Conservation (phyloP, 306 rosid species). For the Acacia confusa region DNA sequence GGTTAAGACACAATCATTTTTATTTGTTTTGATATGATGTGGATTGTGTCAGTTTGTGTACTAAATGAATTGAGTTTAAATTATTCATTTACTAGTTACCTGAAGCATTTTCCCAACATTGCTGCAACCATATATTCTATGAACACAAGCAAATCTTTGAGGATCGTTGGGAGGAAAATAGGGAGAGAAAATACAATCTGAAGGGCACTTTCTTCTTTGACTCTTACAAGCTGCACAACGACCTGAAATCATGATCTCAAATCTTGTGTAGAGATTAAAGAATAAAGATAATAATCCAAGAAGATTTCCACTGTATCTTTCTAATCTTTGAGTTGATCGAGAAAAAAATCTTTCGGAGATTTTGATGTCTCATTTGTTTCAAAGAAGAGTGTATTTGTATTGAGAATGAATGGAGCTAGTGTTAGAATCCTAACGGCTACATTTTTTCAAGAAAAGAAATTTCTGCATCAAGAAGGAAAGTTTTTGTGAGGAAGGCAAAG, state of each 20-base stretch:
- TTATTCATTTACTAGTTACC: constrained; percentile 39
- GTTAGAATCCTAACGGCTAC: constrained; percentile 45
- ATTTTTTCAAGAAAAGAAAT: neutral
- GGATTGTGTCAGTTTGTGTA: neutral
- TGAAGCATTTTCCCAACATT: constrained; percentile 76
- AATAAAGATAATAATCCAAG: neutral
- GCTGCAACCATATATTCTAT: constrained; percentile 73
- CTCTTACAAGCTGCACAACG: constrained; percentile 81
- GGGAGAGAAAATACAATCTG: constrained; percentile 74
- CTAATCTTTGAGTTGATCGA: constrained; percentile 10
- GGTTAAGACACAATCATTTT: neutral
- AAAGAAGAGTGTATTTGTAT: constrained; percentile 15
- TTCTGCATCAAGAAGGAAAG: constrained; percentile 19
- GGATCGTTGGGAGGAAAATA: constrained; percentile 74
- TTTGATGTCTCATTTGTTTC: constrained; percentile 12
- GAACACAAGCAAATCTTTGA: constrained; percentile 73
- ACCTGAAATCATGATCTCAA: constrained; percentile 34
- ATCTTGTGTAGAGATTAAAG: neutral
- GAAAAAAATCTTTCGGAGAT: constrained; percentile 38
- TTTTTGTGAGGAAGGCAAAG: constrained; percentile 10
- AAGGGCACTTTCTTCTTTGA: constrained; percentile 75
- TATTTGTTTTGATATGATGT: neutral
- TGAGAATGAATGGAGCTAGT: neutral
- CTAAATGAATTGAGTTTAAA: neutral
- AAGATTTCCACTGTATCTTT: constrained; percentile 31